Conservation (phyloP, 1,284 basidiomycete genomes). For the Ustilago bromivora region DNA sequence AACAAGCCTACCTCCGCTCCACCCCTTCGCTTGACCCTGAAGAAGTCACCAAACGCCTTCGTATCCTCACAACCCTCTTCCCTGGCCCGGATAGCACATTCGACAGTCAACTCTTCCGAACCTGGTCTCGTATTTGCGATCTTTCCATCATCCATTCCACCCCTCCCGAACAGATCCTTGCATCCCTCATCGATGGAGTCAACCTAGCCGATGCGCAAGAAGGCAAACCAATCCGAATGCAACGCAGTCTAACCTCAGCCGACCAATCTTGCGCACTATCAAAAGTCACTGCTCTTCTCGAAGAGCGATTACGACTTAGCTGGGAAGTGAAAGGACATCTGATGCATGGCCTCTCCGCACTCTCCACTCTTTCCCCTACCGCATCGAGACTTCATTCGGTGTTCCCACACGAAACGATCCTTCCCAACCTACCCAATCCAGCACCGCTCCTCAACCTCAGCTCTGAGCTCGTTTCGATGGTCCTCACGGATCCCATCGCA, state of each 20-base stretch:
- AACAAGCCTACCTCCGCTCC: slow-evolving; percentile 19
- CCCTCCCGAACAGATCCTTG: background rate
- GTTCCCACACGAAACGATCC: slow-evolving; percentile 22
- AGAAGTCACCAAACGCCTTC: slow-evolving; percentile 1
- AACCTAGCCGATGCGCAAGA: background rate
- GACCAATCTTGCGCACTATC: slow-evolving; percentile 7
- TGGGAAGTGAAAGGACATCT: slow-evolving; percentile 26
- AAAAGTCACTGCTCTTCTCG: slow-evolving; percentile 5
- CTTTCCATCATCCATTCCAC: slow-evolving; percentile 6
- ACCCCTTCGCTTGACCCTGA: background rate
- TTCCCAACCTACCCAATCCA: slow-evolving; percentile 29
- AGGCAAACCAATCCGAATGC: slow-evolving; percentile 7
- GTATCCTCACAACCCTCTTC: slow-evolving; percentile 26
- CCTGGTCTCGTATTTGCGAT: slow-evolving; percentile 30
- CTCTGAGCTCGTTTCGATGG: slow-evolving; percentile 2
- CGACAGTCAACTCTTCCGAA: slow-evolving; percentile 12
- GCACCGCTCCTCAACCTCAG: slow-evolving; percentile 18
- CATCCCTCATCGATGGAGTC: background rate
- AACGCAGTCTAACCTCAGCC: background rate
- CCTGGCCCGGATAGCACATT: slow-evolving; percentile 20
- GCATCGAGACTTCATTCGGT: slow-evolving; percentile 14
- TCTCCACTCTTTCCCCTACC: slow-evolving; percentile 24
- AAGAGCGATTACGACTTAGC: slow-evolving; percentile 14
- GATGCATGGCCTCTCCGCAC: slow-evolving; percentile 16
- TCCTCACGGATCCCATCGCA: slow-evolving; percentile 14